These are phyloP conservation scores for Miamiensis avidus DNA, from an alignment of 169 alveolate species.

Conservation along the genomic window DNA sequence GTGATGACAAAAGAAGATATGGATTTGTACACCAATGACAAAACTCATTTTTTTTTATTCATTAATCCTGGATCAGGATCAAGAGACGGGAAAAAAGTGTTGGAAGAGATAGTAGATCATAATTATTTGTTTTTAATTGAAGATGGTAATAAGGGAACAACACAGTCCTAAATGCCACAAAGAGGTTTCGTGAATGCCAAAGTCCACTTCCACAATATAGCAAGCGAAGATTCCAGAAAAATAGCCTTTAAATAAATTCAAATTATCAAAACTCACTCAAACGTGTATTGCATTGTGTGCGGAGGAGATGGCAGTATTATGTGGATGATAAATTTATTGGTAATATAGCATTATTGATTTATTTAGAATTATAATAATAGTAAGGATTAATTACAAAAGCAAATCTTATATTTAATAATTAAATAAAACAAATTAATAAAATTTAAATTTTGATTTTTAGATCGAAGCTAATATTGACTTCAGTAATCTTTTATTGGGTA, in stretches of 20 bases:
- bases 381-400: too few relatives aligned
- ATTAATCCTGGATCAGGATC: background rate
- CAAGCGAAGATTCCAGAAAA: background rate
- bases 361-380: too few relatives aligned
- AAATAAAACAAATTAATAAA: too few relatives aligned
- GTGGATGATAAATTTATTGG: conserved; percentile 89
- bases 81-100: background rate
- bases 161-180: background rate
- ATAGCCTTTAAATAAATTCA: background rate
- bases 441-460: background rate
- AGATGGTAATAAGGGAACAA: too few relatives aligned
- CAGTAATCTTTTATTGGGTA: conserved; percentile 80
- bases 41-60: too few relatives aligned
- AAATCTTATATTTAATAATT: too few relatives aligned
- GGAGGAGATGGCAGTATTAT: conserved; percentile 97
- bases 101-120: background rate
- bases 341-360: conserved; percentile 68
- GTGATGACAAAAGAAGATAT: background rate
- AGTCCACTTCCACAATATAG: background rate
- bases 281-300: conserved; percentile 71
- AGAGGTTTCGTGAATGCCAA: background rate
- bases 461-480: conserved; percentile 28
- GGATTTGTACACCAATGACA: background rate
- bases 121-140: background rate
- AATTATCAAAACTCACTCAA: too few relatives aligned